Conservation (phyloP, 495 filamentous ascomycete genomes). For the Rhypophila decipiens region DNA sequence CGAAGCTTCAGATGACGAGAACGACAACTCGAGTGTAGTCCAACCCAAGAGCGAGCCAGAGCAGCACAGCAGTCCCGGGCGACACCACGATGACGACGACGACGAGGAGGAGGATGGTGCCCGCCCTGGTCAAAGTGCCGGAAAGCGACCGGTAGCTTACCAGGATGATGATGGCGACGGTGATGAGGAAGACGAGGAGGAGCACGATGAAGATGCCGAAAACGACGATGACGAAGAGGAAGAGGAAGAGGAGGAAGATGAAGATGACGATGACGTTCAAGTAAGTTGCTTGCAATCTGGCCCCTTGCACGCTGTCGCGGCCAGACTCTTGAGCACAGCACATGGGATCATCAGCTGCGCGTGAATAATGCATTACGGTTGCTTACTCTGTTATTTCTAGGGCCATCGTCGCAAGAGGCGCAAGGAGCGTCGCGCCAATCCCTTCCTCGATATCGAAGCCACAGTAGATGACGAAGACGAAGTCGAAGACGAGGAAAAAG, state of each 20-base stretch:
- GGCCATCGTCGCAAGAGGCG: slow-evolving; percentile 72
- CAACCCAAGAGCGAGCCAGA: slow-evolving; percentile 1
- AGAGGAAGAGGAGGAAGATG: slow-evolving; percentile 53
- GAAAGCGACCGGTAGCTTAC: slow-evolving; percentile 31
- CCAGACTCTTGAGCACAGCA: neutral
- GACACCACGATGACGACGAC: slow-evolving; percentile 30
- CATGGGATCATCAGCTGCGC: neutral
- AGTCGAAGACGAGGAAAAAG: slow-evolving; percentile 77
- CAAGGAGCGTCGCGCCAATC: slow-evolving; percentile 61
- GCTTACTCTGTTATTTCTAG: slow-evolving; percentile 34
- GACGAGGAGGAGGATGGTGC: slow-evolving; percentile 24
- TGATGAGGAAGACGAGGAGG: slow-evolving; percentile 51
- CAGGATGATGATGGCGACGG: slow-evolving; percentile 51
- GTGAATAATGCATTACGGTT: neutral
- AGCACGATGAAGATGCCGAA: slow-evolving; percentile 48
- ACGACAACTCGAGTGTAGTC: slow-evolving; percentile 3
- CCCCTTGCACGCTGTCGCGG: neutral
- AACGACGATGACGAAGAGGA: too few relatives aligned
- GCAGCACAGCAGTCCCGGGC: slow-evolving; percentile 18
- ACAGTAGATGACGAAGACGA: slow-evolving; percentile 96
- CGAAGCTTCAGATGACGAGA: slow-evolving; percentile 63
- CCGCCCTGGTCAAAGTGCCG: slow-evolving; percentile 16
- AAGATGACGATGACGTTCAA: slow-evolving; percentile 34
- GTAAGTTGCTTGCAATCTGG: slow-evolving; percentile 21
- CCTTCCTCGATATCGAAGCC: slow-evolving; percentile 93